phyloP scores from a whole-genome alignment of 208 protist genomes.

The Endotrypanum monterogeii region DNA sequence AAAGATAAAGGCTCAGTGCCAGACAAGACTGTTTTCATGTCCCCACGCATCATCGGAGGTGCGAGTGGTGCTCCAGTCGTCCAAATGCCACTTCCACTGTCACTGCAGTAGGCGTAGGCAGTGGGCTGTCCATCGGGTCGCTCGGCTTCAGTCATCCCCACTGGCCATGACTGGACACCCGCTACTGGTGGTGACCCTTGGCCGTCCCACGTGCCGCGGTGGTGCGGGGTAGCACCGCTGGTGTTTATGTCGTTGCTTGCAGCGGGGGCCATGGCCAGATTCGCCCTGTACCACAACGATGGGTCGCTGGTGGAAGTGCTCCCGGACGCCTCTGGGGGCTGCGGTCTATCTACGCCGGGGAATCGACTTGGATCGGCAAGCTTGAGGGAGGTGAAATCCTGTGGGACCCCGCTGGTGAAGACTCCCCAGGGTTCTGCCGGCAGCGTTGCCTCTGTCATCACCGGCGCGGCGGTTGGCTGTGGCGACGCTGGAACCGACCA shows the following conservation, averaged over 20 bases:
- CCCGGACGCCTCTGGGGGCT: not conserved
- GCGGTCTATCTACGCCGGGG: not conserved
- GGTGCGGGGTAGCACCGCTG: not conserved
- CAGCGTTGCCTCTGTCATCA: not conserved
- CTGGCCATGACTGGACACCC: not conserved
- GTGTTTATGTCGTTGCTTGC: not conserved
- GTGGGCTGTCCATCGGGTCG: not conserved
- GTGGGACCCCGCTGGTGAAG: conserved; percentile 47
- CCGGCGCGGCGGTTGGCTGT: not conserved
- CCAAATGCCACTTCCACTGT: not conserved
- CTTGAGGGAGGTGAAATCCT: conserved; percentile 15
- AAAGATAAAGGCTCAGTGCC: not conserved
- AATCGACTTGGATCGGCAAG: not conserved
- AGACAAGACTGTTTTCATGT: not conserved
- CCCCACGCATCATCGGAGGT: not conserved
- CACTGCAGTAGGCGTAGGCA: not conserved
- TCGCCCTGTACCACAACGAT: not conserved
- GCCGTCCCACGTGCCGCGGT: conserved; percentile 15
- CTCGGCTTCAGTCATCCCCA: not conserved
- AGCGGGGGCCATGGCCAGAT: not conserved
- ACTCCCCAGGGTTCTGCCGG: conserved; percentile 12
- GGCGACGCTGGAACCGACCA: not conserved
- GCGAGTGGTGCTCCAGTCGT: conserved; percentile 6
- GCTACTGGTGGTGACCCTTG: conserved; percentile 16
- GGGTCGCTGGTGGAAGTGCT: not conserved